A percentile compares a stretch with the other conserved stretches of the same genome.
Evolutionary conservation across 768 basidiomycete genomes (phyloP).

Genomic region (Steccherinum ochraceum): DNA sequence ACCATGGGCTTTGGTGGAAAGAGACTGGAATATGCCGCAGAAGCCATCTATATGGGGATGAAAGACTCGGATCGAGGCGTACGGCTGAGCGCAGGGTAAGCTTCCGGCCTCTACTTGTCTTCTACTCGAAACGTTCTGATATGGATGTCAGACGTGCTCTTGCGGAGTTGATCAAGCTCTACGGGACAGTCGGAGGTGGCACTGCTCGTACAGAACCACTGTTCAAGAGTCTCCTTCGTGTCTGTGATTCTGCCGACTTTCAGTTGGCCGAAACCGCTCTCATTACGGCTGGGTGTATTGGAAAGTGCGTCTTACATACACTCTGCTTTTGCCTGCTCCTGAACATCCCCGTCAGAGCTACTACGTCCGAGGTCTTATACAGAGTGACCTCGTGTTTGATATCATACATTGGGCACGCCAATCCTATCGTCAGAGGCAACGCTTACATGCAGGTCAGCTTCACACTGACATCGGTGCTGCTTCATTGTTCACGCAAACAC

Average conservation of each 20-base stretch:
- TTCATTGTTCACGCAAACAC: not conserved
- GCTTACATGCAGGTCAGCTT: constrained; percentile 59
- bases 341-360: constrained; percentile 34
- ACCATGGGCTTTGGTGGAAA: constrained; percentile 10
- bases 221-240: constrained; percentile 40
- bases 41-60: constrained; percentile 43
- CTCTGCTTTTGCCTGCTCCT: not conserved
- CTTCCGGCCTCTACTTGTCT: too few relatives aligned
- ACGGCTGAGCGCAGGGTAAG: constrained; percentile 66
- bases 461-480: not conserved
- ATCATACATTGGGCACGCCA: constrained; percentile 58
- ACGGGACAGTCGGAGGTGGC: constrained; percentile 27
- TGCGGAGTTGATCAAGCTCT: constrained; percentile 39
- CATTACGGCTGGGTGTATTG: constrained; percentile 53
- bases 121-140: too few relatives aligned
- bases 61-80: constrained; percentile 50
- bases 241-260: constrained; percentile 40
- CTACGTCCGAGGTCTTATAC: constrained; percentile 47
- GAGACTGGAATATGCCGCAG: constrained; percentile 23
- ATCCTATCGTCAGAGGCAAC: constrained; percentile 61
- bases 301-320: constrained; percentile 26
- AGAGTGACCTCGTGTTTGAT: constrained; percentile 58
- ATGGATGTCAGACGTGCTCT: constrained; percentile 40
- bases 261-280: constrained; percentile 58
- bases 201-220: constrained; percentile 32